Base-by-base conservation (phyloP, 768 basidiomycete genomes). In the Boletus subparvulus region DNA sequence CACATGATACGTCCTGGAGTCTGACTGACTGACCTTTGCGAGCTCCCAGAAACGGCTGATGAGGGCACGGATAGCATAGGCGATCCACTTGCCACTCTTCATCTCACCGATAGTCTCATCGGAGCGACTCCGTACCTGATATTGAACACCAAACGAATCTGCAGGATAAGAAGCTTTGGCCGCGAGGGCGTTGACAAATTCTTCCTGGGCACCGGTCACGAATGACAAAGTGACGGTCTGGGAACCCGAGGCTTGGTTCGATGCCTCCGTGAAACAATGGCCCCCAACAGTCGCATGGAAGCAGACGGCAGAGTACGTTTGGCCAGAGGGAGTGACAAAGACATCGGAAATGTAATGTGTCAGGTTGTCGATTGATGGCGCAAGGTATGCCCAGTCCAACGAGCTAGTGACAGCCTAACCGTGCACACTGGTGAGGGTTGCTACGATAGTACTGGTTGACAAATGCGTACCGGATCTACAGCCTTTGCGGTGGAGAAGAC, bases 21-120 rank as follows among this genome's bases (percentile, higher is more conserved):
- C 55, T 17, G 54, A 65, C 52, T 39, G 60, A 74, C 74, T 64
- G 41, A 86, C 85, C 84, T 90, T 92, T 46, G 90, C 84, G 33
- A 95, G 78, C 50, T 88, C 84, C 84, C 87, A 95, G 79, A 96
- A 94, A 13, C 94, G 83, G 50, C 88, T 67, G 30, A 91, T 80
- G 30, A 93, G 75, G 0, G 88, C 84, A 30, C 86, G 78, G 9
- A 82, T 81, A 2, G 96, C 95, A 62, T 97, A 96, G 0, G 91
- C 87, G 44, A 96, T 81, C 94, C 94, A 98, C 56, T 85, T 88
- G 40, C 88, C 83, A 54, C 85, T 88, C 70, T 83, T 84, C 83
- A 92, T 89, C 58, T 88, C 84, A 17, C 80, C 83, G 48, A 91
- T 84, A 11, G 82, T 74, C 64, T 65, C 80, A 54, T 70, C 76